phyloP scores from a whole-genome alignment of 768 basidiomycete species.

The Bullera alba region DNA sequence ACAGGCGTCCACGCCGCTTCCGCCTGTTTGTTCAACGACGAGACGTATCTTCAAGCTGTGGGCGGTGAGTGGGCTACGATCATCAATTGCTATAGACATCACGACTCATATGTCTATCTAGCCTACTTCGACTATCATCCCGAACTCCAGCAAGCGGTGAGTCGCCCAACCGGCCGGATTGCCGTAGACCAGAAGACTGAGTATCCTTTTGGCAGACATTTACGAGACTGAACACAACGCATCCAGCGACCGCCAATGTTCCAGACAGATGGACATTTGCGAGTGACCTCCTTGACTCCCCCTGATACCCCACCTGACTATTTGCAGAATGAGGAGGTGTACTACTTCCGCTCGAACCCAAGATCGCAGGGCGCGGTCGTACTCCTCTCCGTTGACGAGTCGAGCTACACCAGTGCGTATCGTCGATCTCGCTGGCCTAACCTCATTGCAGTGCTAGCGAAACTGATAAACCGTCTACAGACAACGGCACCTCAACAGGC shows the following conservation, averaged over 20 bases:
- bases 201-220: conserved; percentile 54
- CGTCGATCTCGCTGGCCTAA: neutral
- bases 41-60: conserved; percentile 56
- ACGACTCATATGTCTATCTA: conserved; percentile 35
- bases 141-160: conserved; percentile 58
- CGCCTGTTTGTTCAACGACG: conserved; percentile 56
- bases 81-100: neutral
- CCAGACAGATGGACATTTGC: conserved; percentile 46
- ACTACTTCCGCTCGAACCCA: conserved; percentile 68
- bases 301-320: neutral
- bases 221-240: conserved; percentile 53
- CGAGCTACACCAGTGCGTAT: conserved; percentile 55
- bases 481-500: conserved; percentile 44
- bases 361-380: conserved; percentile 58
- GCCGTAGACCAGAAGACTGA: too few species aligned
- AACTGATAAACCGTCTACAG: conserved; percentile 46
- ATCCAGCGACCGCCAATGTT: conserved; percentile 57
- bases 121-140: conserved; percentile 70
- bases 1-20: conserved; percentile 63
- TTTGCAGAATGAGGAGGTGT: conserved; percentile 48
- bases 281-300: conserved; percentile 4
- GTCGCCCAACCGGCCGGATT: too few species aligned
- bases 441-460: neutral
- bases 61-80: conserved; percentile 45
- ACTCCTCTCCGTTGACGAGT: conserved; percentile 61